These are phyloP conservation scores for Chlorophyllum brunneum DNA, from an alignment of 768 basidiomycete species.

Conservation along the genomic window DNA sequence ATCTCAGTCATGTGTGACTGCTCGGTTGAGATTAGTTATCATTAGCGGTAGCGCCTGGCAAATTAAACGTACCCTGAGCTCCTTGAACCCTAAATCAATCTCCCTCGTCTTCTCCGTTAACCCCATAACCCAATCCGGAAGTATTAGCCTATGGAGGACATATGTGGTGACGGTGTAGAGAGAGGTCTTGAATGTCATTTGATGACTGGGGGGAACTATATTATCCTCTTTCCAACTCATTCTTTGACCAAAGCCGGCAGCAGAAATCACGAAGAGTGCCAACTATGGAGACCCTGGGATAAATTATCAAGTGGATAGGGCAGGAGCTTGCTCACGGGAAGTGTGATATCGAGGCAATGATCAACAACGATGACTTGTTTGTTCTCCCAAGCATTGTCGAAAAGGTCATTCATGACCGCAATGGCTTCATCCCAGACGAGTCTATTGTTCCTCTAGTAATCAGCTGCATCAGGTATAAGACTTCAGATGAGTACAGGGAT, in stretches of 20 bases:
- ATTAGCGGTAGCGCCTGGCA: too few relatives aligned
- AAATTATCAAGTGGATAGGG: slow-evolving; percentile 3
- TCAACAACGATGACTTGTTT: slow-evolving; percentile 33
- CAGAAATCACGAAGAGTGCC: slow-evolving; percentile 46
- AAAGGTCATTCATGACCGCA: slow-evolving; percentile 35
- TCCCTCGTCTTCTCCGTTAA: slow-evolving; percentile 27
- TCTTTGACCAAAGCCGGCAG: slow-evolving; percentile 40
- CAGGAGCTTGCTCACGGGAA: slow-evolving; percentile 32
- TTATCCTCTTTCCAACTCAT: slow-evolving; percentile 40
- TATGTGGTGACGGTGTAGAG: slow-evolving; percentile 33
- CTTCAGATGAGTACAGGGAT: neutral
- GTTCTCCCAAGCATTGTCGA: slow-evolving; percentile 41
- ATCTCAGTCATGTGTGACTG: slow-evolving; percentile 45
- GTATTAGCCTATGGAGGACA: slow-evolving; percentile 25
- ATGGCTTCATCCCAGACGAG: slow-evolving; percentile 45
- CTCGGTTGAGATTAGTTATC: too few relatives aligned
- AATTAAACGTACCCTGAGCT: slow-evolving; percentile 31
- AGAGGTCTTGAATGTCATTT: slow-evolving; percentile 40
- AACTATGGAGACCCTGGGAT: slow-evolving; percentile 27
- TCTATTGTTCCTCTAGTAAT: slow-evolving; percentile 34
- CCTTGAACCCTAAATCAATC: slow-evolving; percentile 33
- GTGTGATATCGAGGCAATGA: slow-evolving; percentile 44
- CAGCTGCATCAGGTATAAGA: neutral
- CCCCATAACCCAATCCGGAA: slow-evolving; percentile 33
- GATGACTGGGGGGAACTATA: slow-evolving; percentile 34